phyloP scores from a whole-genome alignment of 1,284 basidiomycete genomes.

The Papiliotrema flavescens region DNA sequence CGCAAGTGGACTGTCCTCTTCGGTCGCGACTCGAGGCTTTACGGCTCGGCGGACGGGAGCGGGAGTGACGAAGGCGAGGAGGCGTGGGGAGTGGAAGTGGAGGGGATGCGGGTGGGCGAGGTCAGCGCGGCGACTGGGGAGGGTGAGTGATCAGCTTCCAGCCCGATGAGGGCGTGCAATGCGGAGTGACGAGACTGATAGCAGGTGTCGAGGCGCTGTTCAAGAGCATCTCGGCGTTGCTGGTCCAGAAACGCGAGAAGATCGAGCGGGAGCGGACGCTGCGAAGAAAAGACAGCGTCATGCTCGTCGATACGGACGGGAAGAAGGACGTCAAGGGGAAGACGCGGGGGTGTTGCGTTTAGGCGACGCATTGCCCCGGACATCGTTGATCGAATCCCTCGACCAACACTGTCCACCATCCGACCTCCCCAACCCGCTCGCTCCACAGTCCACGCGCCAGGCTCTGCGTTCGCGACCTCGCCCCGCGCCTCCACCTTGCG shows the following conservation, averaged over 20 bases:
- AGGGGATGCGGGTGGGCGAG: constrained; percentile 43
- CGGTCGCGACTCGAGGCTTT: constrained; percentile 36
- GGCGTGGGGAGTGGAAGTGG: constrained; percentile 41
- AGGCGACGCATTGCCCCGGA: too few species aligned
- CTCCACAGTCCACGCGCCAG: too few species aligned
- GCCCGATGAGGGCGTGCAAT: neutral
- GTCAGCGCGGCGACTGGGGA: constrained; percentile 41
- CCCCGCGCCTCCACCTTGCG: too few species aligned
- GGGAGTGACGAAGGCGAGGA: constrained; percentile 18
- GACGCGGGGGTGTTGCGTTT: constrained; percentile 5
- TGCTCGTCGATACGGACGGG: constrained; percentile 35
- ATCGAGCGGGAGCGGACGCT: constrained; percentile 42
- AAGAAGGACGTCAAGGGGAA: constrained; percentile 8
- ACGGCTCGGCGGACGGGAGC: constrained; percentile 8
- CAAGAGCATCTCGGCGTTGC: constrained; percentile 38
- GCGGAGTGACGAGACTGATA: neutral
- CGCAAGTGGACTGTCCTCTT: constrained; percentile 36
- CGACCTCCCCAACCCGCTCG: too few species aligned
- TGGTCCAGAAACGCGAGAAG: constrained; percentile 43
- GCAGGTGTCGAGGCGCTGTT: constrained; percentile 46
- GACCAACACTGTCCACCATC: too few species aligned
- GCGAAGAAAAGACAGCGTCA: constrained; percentile 40
- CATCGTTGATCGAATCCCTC: too few species aligned
- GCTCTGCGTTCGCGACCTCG: too few species aligned
- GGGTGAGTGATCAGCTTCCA: constrained; percentile 22